Conservation (phyloP, 371 early-diverging fungal species). For the Haplosporangium sp. region DNA sequence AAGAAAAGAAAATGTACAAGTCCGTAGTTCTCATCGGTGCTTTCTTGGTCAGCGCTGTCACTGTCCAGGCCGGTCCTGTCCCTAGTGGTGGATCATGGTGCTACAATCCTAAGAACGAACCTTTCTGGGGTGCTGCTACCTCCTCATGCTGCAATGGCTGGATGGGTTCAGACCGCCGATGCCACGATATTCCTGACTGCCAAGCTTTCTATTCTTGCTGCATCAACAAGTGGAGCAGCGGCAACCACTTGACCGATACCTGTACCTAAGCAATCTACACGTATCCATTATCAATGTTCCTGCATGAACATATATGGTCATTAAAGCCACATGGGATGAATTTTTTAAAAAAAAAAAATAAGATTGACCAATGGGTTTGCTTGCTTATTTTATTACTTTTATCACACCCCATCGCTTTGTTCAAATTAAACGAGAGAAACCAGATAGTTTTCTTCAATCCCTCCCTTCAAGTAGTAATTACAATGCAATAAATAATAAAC, state of each 20-base stretch:
- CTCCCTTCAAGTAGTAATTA: too few relatives aligned
- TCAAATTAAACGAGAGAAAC: too few relatives aligned
- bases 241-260: slow-evolving; percentile 22
- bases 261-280: slow-evolving; percentile 8
- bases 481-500: too few relatives aligned
- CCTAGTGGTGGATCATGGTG: slow-evolving; percentile 19
- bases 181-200: slow-evolving; percentile 30
- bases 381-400: too few relatives aligned
- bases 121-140: slow-evolving; percentile 36
- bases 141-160: slow-evolving; percentile 25
- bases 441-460: too few relatives aligned
- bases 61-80: slow-evolving; percentile 17
- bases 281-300: too few relatives aligned
- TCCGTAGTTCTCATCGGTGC: slow-evolving; percentile 22
- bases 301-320: too few relatives aligned
- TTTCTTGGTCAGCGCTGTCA: slow-evolving; percentile 10
- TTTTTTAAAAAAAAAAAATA: too few relatives aligned
- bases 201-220: slow-evolving; percentile 21
- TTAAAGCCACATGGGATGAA: too few relatives aligned
- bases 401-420: too few relatives aligned
- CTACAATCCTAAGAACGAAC: slow-evolving; percentile 29
- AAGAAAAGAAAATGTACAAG: slow-evolving; percentile 20
- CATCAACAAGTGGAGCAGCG: slow-evolving; percentile 20
- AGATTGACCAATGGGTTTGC: too few relatives aligned
- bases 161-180: slow-evolving; percentile 22